Evolutionary conservation across 2,329 filamentous ascomycete genomes (phyloP).

Genomic region (Pseudocercospora eumusae): DNA sequence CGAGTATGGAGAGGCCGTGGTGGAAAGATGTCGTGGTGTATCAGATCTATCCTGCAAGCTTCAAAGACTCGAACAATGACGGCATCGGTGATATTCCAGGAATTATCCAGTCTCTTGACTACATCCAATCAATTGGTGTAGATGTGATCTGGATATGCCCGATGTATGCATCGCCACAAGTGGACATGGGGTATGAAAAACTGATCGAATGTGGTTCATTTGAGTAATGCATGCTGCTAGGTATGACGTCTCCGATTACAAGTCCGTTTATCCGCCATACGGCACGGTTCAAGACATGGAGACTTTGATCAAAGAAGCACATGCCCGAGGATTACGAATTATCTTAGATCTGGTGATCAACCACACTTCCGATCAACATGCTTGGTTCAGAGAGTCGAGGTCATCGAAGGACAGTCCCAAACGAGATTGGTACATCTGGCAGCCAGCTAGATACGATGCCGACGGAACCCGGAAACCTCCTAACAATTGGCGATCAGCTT

Average conservation of each 20-base stretch:
- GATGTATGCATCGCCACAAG: constrained; percentile 53
- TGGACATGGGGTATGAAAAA: constrained; percentile 59
- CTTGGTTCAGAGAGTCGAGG: constrained; percentile 59
- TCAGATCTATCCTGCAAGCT: constrained; percentile 61
- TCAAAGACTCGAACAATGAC: constrained; percentile 55
- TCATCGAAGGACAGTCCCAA: constrained; percentile 54
- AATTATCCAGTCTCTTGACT: constrained; percentile 63
- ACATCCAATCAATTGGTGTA: constrained; percentile 62
- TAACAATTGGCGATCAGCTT: constrained; percentile 52
- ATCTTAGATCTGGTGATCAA: constrained; percentile 48
- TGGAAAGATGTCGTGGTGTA: constrained; percentile 45
- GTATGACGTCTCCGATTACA: constrained; percentile 44
- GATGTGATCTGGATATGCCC: constrained; percentile 50
- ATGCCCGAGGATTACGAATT: constrained; percentile 49
- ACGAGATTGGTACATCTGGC: constrained; percentile 67
- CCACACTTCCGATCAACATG: constrained; percentile 47
- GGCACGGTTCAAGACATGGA: constrained; percentile 52
- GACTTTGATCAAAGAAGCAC: constrained; percentile 44
- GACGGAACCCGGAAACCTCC: constrained; percentile 59
- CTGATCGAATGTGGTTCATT: no score
- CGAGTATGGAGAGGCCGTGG: constrained; percentile 30
- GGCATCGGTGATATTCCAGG: constrained; percentile 67
- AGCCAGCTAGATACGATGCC: constrained; percentile 55
- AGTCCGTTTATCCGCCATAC: constrained; percentile 15
- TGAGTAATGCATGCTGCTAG: no score